Evolutionary conservation across 331 rosid genomes (phyloP).

Genomic region (Prunus yedoensis): DNA sequence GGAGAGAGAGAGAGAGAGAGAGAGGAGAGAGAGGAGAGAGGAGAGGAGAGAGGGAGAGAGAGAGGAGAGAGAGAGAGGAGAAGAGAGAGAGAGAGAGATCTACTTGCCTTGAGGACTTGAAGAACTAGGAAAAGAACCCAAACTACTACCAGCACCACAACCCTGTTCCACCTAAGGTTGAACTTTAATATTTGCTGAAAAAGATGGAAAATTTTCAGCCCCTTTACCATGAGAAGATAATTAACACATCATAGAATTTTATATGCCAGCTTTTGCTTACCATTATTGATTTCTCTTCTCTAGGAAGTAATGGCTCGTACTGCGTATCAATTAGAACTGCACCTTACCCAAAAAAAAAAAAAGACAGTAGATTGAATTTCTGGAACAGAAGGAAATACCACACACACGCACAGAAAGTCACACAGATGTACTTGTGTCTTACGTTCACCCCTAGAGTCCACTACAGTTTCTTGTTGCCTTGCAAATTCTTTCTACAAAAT

Average conservation of each 20-base stretch:
- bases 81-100: background rate
- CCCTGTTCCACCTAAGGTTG: constrained; percentile 76
- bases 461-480: constrained; percentile 32
- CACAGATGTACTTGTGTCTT: constrained; percentile 20
- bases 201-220: constrained; percentile 18
- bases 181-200: constrained; percentile 62
- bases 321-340: constrained; percentile 68
- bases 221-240: constrained; percentile 5
- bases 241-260: background rate
- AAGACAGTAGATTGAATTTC: background rate
- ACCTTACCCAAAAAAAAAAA: constrained; percentile 20
- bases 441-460: constrained; percentile 73
- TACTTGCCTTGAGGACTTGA: constrained; percentile 69
- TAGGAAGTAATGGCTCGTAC: constrained; percentile 57
- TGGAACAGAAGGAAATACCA: background rate
- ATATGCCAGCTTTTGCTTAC: constrained; percentile 31
- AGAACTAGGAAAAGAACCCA: constrained; percentile 74
- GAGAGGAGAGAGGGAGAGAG: too few species aligned
- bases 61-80: too few species aligned
- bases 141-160: constrained; percentile 46
- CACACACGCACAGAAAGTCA: background rate
- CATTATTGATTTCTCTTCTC: constrained; percentile 58
- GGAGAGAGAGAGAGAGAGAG: too few species aligned
- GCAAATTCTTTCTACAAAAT: constrained; percentile 63
- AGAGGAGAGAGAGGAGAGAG: too few species aligned